Base-by-base conservation (phyloP, 2,329 filamentous ascomycete species). In the Neurospora crassa region DNA sequence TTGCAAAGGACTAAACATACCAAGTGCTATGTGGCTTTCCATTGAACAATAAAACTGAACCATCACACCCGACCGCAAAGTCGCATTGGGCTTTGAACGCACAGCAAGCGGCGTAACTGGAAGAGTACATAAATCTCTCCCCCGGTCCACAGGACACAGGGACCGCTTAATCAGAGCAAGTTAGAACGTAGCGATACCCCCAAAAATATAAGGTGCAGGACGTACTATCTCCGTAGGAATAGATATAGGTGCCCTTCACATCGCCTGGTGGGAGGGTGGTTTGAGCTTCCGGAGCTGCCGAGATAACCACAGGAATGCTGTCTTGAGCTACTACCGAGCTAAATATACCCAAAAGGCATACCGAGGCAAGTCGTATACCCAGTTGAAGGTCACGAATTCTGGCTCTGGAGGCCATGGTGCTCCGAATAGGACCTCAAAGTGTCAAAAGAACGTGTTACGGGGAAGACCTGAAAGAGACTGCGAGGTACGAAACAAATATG, bases 401-500 rank as follows among this genome's bases (percentile, higher is more conserved):
- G 16, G 4, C 53, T 18, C 16, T 8, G 16, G 24, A 63, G 53
- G 16, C 8, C 53, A 37, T 63, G 24, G 14, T 11, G 24, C 10
- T n/a, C 14, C 14, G 2, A 63, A 11, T 18, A 1, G 3, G 3
- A 29, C 8, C 2, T 16, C 5, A 63, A 3, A 5, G 53, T 63
- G 29, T 1, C 2, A 34, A 29, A 2, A 18, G 7, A 18, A 34
- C 8, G 14, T 10, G 47, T 6, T 16, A 0, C 4, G 47, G 0
- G 16, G 29, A 63, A 14, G 24, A 34, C 53, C 34, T 4, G 53
- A 8, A 34, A 29, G 16, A 59, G 24, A 8, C 34, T 18, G 47
- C 4, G 16, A 1, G 1, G 14, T 8, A 3, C n/a, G 1, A 34
- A 10, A 34, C 0, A 8, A 1, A 3, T 34, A 8, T 34, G 1